Conservation (phyloP, 495 filamentous ascomycete genomes). For the Talaromyces ruber region DNA sequence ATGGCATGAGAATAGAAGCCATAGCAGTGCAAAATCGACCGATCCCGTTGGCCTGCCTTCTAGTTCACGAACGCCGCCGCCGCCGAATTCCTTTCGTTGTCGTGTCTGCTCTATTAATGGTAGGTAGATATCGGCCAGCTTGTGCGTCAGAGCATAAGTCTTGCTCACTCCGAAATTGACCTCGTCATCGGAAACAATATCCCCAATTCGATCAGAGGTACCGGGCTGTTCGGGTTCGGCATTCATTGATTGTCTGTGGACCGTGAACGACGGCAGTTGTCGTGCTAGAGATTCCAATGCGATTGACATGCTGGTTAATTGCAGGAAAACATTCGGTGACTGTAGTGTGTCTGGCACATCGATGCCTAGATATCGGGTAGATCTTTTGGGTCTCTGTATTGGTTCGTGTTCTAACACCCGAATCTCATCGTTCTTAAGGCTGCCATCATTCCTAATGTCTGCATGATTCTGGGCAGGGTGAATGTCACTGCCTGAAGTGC, state of each 20-base stretch:
- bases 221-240: neutral
- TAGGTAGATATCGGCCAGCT: neutral
- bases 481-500: neutral
- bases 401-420: neutral
- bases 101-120: neutral
- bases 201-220: neutral
- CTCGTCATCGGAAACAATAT: neutral
- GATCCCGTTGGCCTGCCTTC: neutral
- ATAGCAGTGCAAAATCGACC: neutral
- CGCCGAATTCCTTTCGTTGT: neutral
- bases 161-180: neutral
- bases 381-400: neutral
- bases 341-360: neutral
- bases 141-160: neutral
- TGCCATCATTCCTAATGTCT: neutral
- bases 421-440: neutral
- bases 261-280: neutral
- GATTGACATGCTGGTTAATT: neutral
- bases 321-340: neutral
- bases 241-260: neutral
- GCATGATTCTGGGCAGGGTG: neutral
- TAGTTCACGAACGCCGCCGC: neutral
- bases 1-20: neutral
- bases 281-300: neutral
- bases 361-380: neutral